These are phyloP conservation scores for Lodderomyces jiufengensis DNA, from an alignment of 1,139 yeast genomes.

Conservation along the genomic window DNA sequence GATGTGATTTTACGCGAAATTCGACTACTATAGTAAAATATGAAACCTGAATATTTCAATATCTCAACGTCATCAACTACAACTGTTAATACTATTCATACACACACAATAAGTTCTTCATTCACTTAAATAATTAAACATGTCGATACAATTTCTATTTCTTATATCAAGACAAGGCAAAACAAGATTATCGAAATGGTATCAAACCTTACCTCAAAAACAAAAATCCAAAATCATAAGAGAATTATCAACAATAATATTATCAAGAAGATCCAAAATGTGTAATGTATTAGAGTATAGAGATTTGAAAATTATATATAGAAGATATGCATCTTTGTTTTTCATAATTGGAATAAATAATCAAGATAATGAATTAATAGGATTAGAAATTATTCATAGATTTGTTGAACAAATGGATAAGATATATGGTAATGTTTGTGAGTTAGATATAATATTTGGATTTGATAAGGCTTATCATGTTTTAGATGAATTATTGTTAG, in stretches of 20 bases:
- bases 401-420: slow-evolving; percentile 97
- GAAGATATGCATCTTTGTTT: slow-evolving; percentile 89
- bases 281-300: slow-evolving; percentile 91
- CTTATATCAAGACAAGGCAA: slow-evolving; percentile 93
- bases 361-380: slow-evolving; percentile 81
- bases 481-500: slow-evolving; percentile 80
- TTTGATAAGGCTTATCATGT: slow-evolving; percentile 91
- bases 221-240: slow-evolving; percentile 81
- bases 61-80: too few species aligned
- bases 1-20: too few species aligned
- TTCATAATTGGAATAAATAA: slow-evolving; percentile 83
- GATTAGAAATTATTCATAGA: slow-evolving; percentile 84
- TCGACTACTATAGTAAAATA: too few species aligned
- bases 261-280: slow-evolving; percentile 88
- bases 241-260: slow-evolving; percentile 81
- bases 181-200: slow-evolving; percentile 92
- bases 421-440: slow-evolving; percentile 95
- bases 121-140: too few species aligned
- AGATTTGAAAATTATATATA: slow-evolving; percentile 82
- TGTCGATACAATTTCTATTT: slow-evolving; percentile 76
- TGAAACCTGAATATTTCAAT: too few species aligned
- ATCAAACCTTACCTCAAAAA: slow-evolving; percentile 71
- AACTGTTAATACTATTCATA: too few species aligned
- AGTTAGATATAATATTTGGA: slow-evolving; percentile 88
- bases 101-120: too few species aligned